Evolutionary conservation across 1,284 basidiomycete genomes (phyloP), one percentile per base, ranked within the genome.

Genomic region (Austropuccinia psidii): DNA sequence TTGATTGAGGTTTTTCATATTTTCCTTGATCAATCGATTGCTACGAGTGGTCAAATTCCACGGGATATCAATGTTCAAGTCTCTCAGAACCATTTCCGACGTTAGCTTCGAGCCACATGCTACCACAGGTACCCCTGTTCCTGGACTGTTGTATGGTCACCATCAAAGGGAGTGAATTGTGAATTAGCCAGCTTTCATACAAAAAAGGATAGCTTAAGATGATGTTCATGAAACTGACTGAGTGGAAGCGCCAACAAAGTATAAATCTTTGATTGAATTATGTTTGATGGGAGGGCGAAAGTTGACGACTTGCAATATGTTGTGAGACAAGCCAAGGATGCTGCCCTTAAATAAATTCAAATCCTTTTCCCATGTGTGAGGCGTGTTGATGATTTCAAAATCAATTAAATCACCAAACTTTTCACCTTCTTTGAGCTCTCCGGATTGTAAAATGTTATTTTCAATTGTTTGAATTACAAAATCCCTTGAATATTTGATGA

Each of bases 311-410:
- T 78, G 80, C 35, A 81, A 77, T 64, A 82, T 80, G 55, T 78
- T 80, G 70, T 82, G 82, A 19, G 76, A 77, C 19, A 82, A 74
- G 15, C 82, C 82, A 39, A 82, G 78, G 45, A 82, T 82, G 15
- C 78, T 80, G 9, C 82, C 82, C 49, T 81, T 78, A 76, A 80
- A 81, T 24, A 82, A 77, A 73, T 81, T 81, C 75, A 81, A 81
- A 57, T 80, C 80, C 74, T 80, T 79, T 52, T 76, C 73, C 82
- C 82, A 82, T 24, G 80, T 81, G 74, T 81, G 79, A 0, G 82
- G 82, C 17, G 78, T 78, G 72, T 79, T 78, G 75, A 81, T 52
- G 24, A 75, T 45, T 74, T 79, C 79, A 55, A 76, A 76, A 62
- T 75, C 73, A 69, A 79, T 79, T 47, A 75, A 50, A 60, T 75